Evolutionary conservation across 805 yeast species (phyloP).

Genomic region (Saccharomycopsis sp.): DNA sequence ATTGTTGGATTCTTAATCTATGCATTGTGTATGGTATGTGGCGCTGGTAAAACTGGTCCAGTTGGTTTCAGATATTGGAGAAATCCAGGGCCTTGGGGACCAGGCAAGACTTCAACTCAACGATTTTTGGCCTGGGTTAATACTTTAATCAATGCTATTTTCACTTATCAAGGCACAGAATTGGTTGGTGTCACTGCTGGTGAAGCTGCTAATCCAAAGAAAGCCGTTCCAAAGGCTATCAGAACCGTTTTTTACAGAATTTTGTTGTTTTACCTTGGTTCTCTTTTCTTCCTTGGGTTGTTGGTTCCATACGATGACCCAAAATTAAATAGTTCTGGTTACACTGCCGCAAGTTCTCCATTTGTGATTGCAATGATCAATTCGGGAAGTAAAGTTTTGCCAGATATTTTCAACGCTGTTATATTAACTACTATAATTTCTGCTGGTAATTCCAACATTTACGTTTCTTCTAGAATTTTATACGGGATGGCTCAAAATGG

Average conservation of each 20-base stretch:
- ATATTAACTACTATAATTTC: conserved; percentile 46
- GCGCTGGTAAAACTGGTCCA: conserved; percentile 51
- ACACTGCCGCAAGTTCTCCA: conserved; percentile 52
- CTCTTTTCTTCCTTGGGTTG: conserved; percentile 58
- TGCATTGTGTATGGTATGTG: conserved; percentile 49
- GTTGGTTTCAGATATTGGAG: conserved; percentile 60
- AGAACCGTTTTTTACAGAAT: conserved; percentile 60
- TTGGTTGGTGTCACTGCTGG: conserved; percentile 54
- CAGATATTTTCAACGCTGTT: conserved; percentile 49
- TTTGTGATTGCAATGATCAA: conserved; percentile 59
- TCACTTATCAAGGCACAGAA: conserved; percentile 56
- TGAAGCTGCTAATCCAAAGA: conserved; percentile 58
- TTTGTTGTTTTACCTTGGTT: conserved; percentile 50
- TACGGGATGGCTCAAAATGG: conserved; percentile 46
- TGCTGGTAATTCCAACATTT: conserved; percentile 53
- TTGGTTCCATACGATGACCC: conserved; percentile 59
- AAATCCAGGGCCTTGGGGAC: conserved; percentile 65
- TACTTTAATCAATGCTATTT: conserved; percentile 45
- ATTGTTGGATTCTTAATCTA: conserved; percentile 48
- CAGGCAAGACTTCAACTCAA: conserved; percentile 39
- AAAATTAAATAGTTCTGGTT: conserved; percentile 29
- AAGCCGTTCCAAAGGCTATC: conserved; percentile 62
- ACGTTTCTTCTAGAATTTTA: conserved; percentile 48
- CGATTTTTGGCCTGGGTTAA: conserved; percentile 49
- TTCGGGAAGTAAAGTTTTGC: conserved; percentile 47